These are phyloP conservation scores for Cyamopsis tetragonoloba DNA, from an alignment of 306 rosid species.

Conservation along the genomic window DNA sequence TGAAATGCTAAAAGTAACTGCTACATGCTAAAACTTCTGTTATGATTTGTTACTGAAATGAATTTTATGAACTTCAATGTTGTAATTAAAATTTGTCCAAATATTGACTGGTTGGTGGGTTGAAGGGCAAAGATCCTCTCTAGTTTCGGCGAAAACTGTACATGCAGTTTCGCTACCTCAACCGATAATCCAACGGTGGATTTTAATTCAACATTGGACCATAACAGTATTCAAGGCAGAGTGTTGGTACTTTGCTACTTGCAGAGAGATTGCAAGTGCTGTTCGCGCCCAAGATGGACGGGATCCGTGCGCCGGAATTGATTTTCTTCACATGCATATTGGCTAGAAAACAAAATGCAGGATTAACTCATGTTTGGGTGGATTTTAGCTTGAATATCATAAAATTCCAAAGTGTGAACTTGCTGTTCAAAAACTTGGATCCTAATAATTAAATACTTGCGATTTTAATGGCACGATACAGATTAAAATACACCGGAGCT, in stretches of 20 bases:
- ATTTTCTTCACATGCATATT: background rate
- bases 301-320: no score
- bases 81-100: background rate
- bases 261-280: no score
- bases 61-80: background rate
- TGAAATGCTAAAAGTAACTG: no score
- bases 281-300: no score
- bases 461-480: conserved; percentile 32
- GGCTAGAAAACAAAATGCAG: background rate
- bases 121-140: no score
- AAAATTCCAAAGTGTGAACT: background rate
- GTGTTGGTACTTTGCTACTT: no score
- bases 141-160: no score
- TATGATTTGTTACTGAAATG: background rate
- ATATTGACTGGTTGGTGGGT: background rate
- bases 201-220: no score
- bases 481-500: conserved; percentile 80
- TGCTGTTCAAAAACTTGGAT: background rate
- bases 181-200: no score
- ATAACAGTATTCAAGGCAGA: no score
- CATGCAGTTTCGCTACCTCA: no score
- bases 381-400: background rate
- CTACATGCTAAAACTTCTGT: no score
- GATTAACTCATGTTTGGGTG: background rate
- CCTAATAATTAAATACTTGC: background rate